phyloP scores from a whole-genome alignment of 2,329 filamentous ascomycete species.

The Arthrobotrys sinensis region DNA sequence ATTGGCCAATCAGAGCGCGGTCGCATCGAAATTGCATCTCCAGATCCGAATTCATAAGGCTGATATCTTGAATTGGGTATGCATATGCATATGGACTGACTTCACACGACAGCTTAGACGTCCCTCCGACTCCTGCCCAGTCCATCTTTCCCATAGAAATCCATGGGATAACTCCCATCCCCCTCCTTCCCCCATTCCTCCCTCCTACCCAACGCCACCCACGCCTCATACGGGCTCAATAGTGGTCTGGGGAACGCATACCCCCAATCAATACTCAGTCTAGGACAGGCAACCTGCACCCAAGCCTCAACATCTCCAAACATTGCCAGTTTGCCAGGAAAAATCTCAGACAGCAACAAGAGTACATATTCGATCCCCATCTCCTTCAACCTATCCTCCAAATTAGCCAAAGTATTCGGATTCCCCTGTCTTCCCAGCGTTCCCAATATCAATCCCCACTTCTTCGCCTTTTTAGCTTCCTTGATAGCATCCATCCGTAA shows the following conservation, averaged over 20 bases:
- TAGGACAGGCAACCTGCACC: constrained; percentile 98
- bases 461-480: constrained; percentile 81
- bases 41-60: too few relatives aligned
- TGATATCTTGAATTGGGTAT: too few relatives aligned
- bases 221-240: constrained; percentile 93
- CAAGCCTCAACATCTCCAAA: constrained; percentile 97
- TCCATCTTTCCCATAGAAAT: constrained; percentile 95
- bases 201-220: constrained; percentile 85
- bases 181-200: constrained; percentile 77
- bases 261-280: constrained; percentile 98
- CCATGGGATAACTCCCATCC: constrained; percentile 89
- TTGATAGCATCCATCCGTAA: constrained; percentile 83
- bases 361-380: constrained; percentile 86
- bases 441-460: constrained; percentile 96
- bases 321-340: constrained; percentile 92
- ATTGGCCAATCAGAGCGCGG: constrained; percentile 12
- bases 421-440: constrained; percentile 95
- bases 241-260: constrained; percentile 93
- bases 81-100: too few relatives aligned
- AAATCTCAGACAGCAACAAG: constrained; percentile 91
- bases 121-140: constrained; percentile 81
- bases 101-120: constrained; percentile 28
- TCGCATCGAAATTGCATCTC: neutral
- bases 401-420: constrained; percentile 88
- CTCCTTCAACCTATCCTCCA: constrained; percentile 81